Conservation (phyloP, 306 rosid genomes). For the Carpinus fangiana region DNA sequence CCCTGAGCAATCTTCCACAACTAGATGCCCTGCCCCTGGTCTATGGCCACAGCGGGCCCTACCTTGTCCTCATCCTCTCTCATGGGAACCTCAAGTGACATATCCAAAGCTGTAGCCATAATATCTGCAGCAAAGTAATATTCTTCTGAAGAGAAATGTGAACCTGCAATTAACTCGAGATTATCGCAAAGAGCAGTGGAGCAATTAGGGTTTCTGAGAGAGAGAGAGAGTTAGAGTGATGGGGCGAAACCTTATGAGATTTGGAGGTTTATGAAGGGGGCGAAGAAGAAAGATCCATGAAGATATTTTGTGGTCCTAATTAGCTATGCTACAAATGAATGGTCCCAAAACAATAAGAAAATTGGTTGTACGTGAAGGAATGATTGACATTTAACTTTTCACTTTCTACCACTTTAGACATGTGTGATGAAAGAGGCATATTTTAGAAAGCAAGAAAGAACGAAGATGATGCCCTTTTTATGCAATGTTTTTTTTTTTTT, state of each 20-base stretch:
- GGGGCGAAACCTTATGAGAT: conserved; percentile 16
- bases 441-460: background rate
- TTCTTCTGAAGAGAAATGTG: conserved; percentile 19
- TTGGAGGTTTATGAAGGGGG: conserved; percentile 5
- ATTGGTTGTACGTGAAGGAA: background rate
- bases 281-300: conserved; percentile 17
- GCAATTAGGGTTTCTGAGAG: background rate
- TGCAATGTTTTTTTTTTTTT: no score
- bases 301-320: background rate
- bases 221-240: conserved; percentile 3
- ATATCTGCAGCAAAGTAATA: conserved; percentile 12
- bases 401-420: background rate
- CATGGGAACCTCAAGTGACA: conserved; percentile 77
- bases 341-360: background rate
- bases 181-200: background rate
- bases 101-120: conserved; percentile 85
- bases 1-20: conserved; percentile 56
- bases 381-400: background rate
- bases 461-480: background rate
- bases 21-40: conserved; percentile 48
- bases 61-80: conserved; percentile 77
- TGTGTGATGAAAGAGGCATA: no score
- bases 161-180: conserved; percentile 29
- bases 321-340: background rate
- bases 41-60: conserved; percentile 73